phyloP scores from a whole-genome alignment of 2,329 filamentous ascomycete genomes.

The Verticillium alfalfae region DNA sequence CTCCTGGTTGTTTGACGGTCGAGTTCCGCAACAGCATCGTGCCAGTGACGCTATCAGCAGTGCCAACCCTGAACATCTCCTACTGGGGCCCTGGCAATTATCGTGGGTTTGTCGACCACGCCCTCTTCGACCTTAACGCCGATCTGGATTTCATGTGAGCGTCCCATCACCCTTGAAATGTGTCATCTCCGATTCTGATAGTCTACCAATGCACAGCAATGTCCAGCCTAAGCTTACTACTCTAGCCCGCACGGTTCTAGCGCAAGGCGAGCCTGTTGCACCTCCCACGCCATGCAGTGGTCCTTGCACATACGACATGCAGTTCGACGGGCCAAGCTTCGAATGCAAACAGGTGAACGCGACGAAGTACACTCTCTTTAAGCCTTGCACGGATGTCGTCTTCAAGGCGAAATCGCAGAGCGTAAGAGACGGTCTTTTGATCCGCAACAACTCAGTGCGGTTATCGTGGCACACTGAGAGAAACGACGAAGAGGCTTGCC shows the following conservation, averaged over 20 bases:
- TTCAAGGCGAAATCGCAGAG: not conserved
- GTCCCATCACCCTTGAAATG: not conserved
- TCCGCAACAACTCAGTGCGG: not conserved
- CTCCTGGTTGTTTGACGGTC: conserved; percentile 1
- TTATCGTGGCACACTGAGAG: not conserved
- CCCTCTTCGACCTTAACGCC: not conserved
- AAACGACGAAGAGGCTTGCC: not conserved
- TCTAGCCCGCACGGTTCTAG: not conserved
- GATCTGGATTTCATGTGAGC: not conserved
- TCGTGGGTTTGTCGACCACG: not conserved
- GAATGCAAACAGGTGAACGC: not conserved
- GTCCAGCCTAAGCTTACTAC: not conserved
- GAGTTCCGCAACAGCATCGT: conserved; percentile 1
- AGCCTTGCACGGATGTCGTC: not conserved
- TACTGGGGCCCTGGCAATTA: conserved; percentile 1
- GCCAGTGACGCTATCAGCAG: not conserved
- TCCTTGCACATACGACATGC: not conserved
- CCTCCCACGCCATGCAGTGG: not conserved
- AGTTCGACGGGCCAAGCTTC: not conserved
- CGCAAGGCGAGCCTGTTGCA: not conserved
- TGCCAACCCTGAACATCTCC: conserved; percentile 2
- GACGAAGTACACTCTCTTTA: not conserved
- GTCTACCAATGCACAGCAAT: not conserved
- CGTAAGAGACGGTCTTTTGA: not conserved
- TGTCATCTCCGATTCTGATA: not conserved